Evolutionary conservation across 371 early-diverging fungal species (phyloP).

Genomic region (Mortierella sp.): DNA sequence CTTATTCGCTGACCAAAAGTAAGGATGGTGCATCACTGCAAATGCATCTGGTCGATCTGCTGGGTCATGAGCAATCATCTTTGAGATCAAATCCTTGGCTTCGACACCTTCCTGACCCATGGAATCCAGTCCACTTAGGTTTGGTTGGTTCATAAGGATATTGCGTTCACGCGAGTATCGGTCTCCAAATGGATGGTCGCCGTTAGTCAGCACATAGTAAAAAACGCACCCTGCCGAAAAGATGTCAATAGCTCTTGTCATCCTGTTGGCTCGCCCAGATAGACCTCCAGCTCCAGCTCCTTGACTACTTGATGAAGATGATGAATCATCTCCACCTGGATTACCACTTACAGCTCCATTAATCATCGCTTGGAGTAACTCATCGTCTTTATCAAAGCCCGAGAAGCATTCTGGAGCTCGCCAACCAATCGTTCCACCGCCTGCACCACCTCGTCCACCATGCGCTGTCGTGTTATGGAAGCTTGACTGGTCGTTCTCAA

Average conservation of each 20-base stretch:
- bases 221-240: constrained; percentile 97
- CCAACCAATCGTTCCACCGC: constrained; percentile 96
- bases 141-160: constrained; percentile 80
- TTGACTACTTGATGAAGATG: constrained; percentile 27
- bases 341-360: constrained; percentile 6
- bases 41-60: constrained; percentile 81
- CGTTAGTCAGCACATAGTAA: constrained; percentile 89
- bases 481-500: constrained; percentile 94
- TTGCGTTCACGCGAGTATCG: constrained; percentile 88
- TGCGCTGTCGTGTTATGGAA: constrained; percentile 88
- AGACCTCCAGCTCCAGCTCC: constrained; percentile 28
- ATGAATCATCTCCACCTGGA: constrained; percentile 22
- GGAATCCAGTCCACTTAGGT: constrained; percentile 77
- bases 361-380: constrained; percentile 9
- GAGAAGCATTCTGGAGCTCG: constrained; percentile 92
- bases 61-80: constrained; percentile 89
- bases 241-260: constrained; percentile 93
- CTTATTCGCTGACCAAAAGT: constrained; percentile 91
- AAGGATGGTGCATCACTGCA: constrained; percentile 89
- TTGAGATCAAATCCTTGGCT: constrained; percentile 89
- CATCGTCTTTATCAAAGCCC: constrained; percentile 36
- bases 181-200: constrained; percentile 97
- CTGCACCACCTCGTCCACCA: constrained; percentile 63
- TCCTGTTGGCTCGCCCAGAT: constrained; percentile 58
- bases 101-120: constrained; percentile 81